Conservation (phyloP, 2,329 filamentous ascomycete species). For the Amauroascus niger region DNA sequence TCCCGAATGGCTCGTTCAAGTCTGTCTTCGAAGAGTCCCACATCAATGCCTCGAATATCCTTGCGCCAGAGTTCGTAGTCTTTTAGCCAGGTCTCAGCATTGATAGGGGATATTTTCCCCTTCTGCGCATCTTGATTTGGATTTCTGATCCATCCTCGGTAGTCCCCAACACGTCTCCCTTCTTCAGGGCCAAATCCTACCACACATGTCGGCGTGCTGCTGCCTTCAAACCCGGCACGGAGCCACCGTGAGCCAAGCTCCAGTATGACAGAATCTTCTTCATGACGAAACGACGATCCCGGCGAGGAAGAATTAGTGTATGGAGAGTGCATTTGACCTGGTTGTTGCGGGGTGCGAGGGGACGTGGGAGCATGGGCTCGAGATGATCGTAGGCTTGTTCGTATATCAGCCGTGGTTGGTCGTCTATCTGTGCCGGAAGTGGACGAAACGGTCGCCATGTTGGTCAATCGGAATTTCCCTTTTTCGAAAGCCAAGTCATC, state of each 20-base stretch:
- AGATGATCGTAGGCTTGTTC: slow-evolving; percentile 26
- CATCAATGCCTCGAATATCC: slow-evolving; percentile 62
- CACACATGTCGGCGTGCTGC: slow-evolving; percentile 61
- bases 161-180: slow-evolving; percentile 70
- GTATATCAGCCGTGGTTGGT: slow-evolving; percentile 19
- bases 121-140: slow-evolving; percentile 41
- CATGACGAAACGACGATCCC: slow-evolving; percentile 50
- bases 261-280: slow-evolving; percentile 76
- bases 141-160: slow-evolving; percentile 56
- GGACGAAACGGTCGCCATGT: slow-evolving; percentile 20
- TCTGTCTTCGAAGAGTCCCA: slow-evolving; percentile 75
- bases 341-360: slow-evolving; percentile 51
- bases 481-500: background rate
- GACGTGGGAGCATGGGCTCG: slow-evolving; percentile 23
- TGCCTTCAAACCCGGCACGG: slow-evolving; percentile 76
- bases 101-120: slow-evolving; percentile 19
- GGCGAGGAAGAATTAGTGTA: slow-evolving; percentile 50
- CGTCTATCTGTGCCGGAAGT: slow-evolving; percentile 23
- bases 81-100: slow-evolving; percentile 37
- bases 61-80: slow-evolving; percentile 64
- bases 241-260: slow-evolving; percentile 73
- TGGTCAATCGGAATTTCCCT: background rate
- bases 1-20: slow-evolving; percentile 74
- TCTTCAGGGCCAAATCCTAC: slow-evolving; percentile 65
- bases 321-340: slow-evolving; percentile 44